Conservation (phyloP, 2,329 filamentous ascomycete species). For the Colletotrichum godetiae region DNA sequence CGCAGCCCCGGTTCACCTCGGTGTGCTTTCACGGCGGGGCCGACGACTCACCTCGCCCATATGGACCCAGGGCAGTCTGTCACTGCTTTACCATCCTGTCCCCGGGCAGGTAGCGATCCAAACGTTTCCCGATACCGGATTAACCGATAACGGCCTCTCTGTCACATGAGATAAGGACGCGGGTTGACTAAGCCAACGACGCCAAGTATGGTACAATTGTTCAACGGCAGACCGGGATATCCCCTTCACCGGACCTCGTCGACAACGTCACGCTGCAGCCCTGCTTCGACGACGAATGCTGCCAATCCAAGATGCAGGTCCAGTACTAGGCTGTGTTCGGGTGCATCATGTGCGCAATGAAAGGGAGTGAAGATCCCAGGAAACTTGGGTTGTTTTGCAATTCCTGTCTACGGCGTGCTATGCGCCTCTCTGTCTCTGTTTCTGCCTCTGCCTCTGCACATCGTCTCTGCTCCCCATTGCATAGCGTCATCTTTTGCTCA, state of each 20-base stretch:
- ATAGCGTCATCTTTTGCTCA: background rate
- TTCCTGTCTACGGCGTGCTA: slow-evolving; percentile 15
- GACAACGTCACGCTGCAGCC: slow-evolving; percentile 34
- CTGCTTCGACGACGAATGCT: slow-evolving; percentile 5
- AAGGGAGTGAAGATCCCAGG: slow-evolving; percentile 24
- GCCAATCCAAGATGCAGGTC: slow-evolving; percentile 3
- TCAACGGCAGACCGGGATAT: slow-evolving; percentile 1
- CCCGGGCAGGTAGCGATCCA: background rate
- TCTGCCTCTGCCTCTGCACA: background rate
- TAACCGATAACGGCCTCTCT: background rate
- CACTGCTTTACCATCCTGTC: background rate
- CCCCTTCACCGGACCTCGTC: slow-evolving; percentile 1
- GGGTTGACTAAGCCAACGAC: slow-evolving; percentile 22
- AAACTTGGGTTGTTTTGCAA: slow-evolving; percentile 10
- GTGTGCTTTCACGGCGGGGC: slow-evolving; percentile 13
- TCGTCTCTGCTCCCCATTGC: background rate
- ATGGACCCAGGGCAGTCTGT: background rate
- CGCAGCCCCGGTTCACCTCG: background rate
- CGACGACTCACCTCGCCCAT: background rate
- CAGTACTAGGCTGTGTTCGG: background rate
- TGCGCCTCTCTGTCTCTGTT: background rate
- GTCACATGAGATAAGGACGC: background rate
- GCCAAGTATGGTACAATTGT: background rate
- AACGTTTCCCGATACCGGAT: background rate
- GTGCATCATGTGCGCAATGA: slow-evolving; percentile 23